Evolutionary conservation across 768 basidiomycete species (phyloP), one percentile per base, ranked within the genome.

Genomic region (Neoboletus subvelutipes): DNA sequence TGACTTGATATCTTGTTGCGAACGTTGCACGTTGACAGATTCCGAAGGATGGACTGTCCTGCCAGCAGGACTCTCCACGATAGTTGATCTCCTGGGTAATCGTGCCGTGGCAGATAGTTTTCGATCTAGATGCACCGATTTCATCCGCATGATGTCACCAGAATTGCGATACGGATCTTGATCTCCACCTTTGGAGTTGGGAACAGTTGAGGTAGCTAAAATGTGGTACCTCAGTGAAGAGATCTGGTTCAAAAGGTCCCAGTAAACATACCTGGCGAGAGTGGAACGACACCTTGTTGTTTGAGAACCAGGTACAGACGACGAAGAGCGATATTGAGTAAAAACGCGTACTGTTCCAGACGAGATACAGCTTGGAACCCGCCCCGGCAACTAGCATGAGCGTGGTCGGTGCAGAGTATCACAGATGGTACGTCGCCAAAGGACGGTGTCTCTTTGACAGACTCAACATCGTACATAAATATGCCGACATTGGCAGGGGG

Each of bases 291-390:
- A 12, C 94, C 94, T 65, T 91, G 85, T 74, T 90, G 90, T 78
- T 90, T 91, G 66, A 92, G 75, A 37, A 91, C 80, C 31, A 92
- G 81, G 73, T 94, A 98, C 52, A 99, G 77, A 66, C 96, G 83
- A 62, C 95, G 80, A 54, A 99, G 78, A 20, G 96, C 97, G 24
- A 98, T 97, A 68, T 98, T 98, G 51, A 99, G 78, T 55, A 99
- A 75, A 79, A 95, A 99, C 2, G 97, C 92, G 71, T 97, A 99
- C 70, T 99, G 97, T 77, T 99, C 97, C 61, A 99, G 75, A 55
- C 96, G 80, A 58, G 95, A 93, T 17, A 97, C 97, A 18, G 91
- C 81, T 67, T 92, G 90, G 74, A 98, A 98, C 12, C 95, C 94
- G 24, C 74, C 67, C 54, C 83, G 78, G 65, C 88, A 91, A 17